Percentiles rank a stretch among this genome's conserved stretches.
phyloP scores from a whole-genome alignment of 1,284 basidiomycete genomes.

The Boletus holoroseus region DNA sequence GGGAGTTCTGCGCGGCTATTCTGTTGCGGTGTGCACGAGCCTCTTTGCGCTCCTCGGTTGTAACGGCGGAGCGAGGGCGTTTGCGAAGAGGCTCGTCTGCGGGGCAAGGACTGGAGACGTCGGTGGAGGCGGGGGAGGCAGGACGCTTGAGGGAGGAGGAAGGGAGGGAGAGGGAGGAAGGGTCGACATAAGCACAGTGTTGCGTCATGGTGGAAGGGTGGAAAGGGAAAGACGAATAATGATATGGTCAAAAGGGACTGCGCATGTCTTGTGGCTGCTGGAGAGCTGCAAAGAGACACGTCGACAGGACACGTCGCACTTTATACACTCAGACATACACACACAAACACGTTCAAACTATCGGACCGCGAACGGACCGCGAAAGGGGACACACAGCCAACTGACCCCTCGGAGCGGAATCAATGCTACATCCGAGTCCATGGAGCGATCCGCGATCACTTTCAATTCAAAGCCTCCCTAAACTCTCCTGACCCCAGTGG shows the following conservation, averaged over 20 bases:
- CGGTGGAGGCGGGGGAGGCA: constrained; percentile 28
- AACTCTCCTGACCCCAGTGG: constrained; percentile 1
- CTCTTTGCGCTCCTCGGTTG: constrained; percentile 72
- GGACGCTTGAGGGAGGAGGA: constrained; percentile 31
- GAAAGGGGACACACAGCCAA: constrained; percentile 1
- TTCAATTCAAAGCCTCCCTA: not conserved
- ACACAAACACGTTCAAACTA: constrained; percentile 21
- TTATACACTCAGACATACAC: constrained; percentile 27
- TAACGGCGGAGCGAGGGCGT: constrained; percentile 55
- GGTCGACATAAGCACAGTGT: constrained; percentile 36
- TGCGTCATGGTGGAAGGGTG: constrained; percentile 11
- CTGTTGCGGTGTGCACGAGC: constrained; percentile 78
- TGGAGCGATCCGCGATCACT: constrained; percentile 8
- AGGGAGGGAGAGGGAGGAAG: constrained; percentile 38
- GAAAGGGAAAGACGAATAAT: constrained; percentile 17
- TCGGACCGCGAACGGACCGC: not conserved
- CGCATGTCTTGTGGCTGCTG: constrained; percentile 22
- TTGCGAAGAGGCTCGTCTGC: constrained; percentile 54
- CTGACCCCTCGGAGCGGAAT: constrained; percentile 7
- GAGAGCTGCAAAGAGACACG: constrained; percentile 20
- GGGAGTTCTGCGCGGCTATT: constrained; percentile 79
- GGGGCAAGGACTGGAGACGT: constrained; percentile 26
- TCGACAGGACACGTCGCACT: constrained; percentile 30
- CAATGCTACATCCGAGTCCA: constrained; percentile 7
- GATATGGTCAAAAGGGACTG: constrained; percentile 21